These are phyloP conservation scores for Fraxinus latifolia DNA, from an alignment of 305 asterid species.

Conservation along the genomic window DNA sequence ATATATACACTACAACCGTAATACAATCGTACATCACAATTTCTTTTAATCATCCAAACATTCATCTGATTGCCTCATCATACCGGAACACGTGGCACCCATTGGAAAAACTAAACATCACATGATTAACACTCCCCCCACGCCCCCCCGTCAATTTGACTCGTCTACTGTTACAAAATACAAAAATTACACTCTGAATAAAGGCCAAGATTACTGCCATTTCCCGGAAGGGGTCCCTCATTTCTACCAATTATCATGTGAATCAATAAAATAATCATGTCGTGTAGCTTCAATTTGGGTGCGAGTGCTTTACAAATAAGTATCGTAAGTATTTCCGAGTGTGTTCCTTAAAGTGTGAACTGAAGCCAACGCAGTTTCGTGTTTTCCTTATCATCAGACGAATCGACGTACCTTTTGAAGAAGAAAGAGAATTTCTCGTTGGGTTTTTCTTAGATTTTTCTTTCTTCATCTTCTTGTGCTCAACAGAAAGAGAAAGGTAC, in stretches of 20 bases:
- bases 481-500: neutral
- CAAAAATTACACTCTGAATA: neutral
- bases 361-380: neutral
- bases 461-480: neutral
- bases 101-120: neutral
- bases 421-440: neutral
- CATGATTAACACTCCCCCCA: neutral
- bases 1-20: too few species aligned
- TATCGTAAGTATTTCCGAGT: neutral
- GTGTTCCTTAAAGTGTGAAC: neutral
- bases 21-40: neutral
- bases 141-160: neutral
- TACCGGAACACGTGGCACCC: neutral
- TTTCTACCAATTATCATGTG: neutral
- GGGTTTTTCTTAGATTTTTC: neutral
- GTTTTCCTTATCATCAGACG: neutral
- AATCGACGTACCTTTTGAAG: neutral
- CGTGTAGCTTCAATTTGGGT: neutral
- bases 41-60: neutral
- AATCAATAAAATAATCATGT: neutral
- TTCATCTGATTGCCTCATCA: neutral
- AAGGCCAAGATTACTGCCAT: neutral
- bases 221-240: neutral
- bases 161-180: neutral
- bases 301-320: neutral